Evolutionary conservation across 2,329 filamentous ascomycete species (phyloP).

Genomic region (Leptographium galeiforme): DNA sequence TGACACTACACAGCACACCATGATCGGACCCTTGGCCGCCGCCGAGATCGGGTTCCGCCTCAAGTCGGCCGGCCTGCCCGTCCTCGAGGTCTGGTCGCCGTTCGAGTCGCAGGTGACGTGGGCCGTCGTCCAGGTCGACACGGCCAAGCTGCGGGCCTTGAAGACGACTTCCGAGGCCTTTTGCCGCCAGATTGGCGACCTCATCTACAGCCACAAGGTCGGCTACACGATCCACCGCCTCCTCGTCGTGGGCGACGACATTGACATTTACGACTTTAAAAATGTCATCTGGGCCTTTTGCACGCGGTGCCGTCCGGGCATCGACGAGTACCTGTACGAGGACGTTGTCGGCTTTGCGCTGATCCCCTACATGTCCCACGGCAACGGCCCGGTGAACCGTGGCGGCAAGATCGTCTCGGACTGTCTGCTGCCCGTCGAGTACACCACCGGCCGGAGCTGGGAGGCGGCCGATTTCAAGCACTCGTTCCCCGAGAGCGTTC

Average conservation of each 20-base stretch:
- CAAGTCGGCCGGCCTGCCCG: conserved; percentile 24
- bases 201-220: conserved; percentile 28
- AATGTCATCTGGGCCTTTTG: conserved; percentile 36
- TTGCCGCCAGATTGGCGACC: conserved; percentile 24
- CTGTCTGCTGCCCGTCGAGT: conserved; percentile 27
- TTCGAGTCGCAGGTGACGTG: conserved; percentile 35
- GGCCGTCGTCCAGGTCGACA: conserved; percentile 42
- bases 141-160: conserved; percentile 39
- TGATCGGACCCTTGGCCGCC: conserved; percentile 20
- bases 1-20: conserved; percentile 16
- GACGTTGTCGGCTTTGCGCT: conserved; percentile 28
- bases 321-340: conserved; percentile 31
- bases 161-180: conserved; percentile 31
- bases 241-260: conserved; percentile 33
- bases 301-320: conserved; percentile 30
- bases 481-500: conserved; percentile 24
- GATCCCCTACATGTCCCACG: conserved; percentile 33
- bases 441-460: conserved; percentile 21
- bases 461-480: conserved; percentile 19
- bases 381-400: conserved; percentile 15
- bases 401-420: conserved; percentile 34
- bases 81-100: conserved; percentile 28
- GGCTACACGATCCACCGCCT: conserved; percentile 29
- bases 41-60: conserved; percentile 26
- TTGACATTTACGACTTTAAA: conserved; percentile 30